These are phyloP conservation scores for Flaveria bidentis DNA, from an alignment of 129 eudicot genomes.

Conservation along the genomic window DNA sequence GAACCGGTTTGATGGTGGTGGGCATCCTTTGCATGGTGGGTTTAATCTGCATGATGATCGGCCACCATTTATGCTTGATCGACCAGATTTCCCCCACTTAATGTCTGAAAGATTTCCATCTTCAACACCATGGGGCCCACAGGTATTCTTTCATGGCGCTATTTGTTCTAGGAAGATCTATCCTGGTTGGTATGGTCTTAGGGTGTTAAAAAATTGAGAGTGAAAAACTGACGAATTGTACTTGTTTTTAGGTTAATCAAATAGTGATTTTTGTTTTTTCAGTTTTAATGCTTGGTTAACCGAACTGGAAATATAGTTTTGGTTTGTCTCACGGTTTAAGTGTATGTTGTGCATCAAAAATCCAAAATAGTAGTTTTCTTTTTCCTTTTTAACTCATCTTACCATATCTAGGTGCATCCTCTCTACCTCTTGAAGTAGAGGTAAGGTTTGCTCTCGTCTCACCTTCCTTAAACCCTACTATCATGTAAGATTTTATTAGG, in stretches of 20 bases:
- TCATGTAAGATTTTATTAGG: too few relatives aligned
- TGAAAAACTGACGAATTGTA: neutral
- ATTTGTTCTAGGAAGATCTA: neutral
- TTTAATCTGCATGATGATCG: slow-evolving; percentile 68
- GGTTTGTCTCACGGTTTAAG: neutral
- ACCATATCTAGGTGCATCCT: too few relatives aligned
- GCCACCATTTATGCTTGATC: slow-evolving; percentile 69
- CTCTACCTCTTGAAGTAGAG: too few relatives aligned
- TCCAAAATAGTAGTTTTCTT: too few relatives aligned
- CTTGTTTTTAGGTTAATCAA: neutral
- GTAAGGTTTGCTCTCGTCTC: too few relatives aligned
- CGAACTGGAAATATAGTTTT: neutral
- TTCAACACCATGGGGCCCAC: slow-evolving; percentile 74
- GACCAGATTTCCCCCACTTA: slow-evolving; percentile 70
- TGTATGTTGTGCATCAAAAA: neutral
- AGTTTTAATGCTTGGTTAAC: neutral
- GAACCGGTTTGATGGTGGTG: slow-evolving; percentile 64
- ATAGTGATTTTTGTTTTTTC: neutral
- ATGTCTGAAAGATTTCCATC: slow-evolving; percentile 61
- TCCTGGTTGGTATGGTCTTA: neutral
- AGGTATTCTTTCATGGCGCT: slow-evolving; percentile 43
- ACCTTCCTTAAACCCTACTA: too few relatives aligned
- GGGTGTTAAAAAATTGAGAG: neutral
- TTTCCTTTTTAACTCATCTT: too few relatives aligned
- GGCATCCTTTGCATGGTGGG: slow-evolving; percentile 60